Evolutionary conservation across 352 stramenopile genomes (phyloP), one percentile per base, ranked within the genome.

Genomic region (Phytopythium kandeliae): DNA sequence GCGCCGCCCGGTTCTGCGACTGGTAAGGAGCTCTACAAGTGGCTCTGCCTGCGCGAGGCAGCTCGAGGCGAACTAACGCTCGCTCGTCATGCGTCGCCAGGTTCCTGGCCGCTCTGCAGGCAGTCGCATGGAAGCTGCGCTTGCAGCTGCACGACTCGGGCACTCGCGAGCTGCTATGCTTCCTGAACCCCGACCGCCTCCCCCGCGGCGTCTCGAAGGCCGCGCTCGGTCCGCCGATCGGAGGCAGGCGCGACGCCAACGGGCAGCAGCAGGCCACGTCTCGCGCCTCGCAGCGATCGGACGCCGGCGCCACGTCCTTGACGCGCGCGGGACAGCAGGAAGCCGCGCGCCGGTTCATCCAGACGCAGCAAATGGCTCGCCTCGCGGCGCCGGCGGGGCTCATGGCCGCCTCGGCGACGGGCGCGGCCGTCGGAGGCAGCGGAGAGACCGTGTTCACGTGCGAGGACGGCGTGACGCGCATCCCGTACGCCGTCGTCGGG

Each of bases 1-100:
- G 86, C 34, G 89, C 90, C 0, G 86, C 84, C 1, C 78, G 81
- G 26, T 91, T 97, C 43, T 97, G 90, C 52, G 86, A 92, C n/a
- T 97, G 89, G 82, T 85, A 60, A n/a, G 52, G 4, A 22, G 21
- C 11, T 52, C n/a, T 21, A 15, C n/a, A n/a, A n/a, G n/a, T n/a
- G n/a, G n/a, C n/a, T n/a, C n/a, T n/a, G n/a, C n/a, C n/a, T n/a
- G n/a, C n/a, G n/a, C n/a, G n/a, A n/a, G n/a, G n/a, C n/a, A n/a
- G n/a, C n/a, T n/a, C n/a, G n/a, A n/a, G n/a, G n/a, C n/a, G n/a
- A n/a, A n/a, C n/a, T n/a, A n/a, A n/a, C n/a, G n/a, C n/a, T n/a
- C n/a, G n/a, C n/a, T n/a, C 1, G 41, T 0, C 47, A 16, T 31
- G 36, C 31, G 12, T 40, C 21, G 25, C 11, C 49, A 83, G 74